A percentile compares a stretch with the other conserved stretches of the same genome.
These are phyloP conservation scores for Glaciozyma antarctica DNA, from an alignment of 768 basidiomycete species.

Conservation along the genomic window DNA sequence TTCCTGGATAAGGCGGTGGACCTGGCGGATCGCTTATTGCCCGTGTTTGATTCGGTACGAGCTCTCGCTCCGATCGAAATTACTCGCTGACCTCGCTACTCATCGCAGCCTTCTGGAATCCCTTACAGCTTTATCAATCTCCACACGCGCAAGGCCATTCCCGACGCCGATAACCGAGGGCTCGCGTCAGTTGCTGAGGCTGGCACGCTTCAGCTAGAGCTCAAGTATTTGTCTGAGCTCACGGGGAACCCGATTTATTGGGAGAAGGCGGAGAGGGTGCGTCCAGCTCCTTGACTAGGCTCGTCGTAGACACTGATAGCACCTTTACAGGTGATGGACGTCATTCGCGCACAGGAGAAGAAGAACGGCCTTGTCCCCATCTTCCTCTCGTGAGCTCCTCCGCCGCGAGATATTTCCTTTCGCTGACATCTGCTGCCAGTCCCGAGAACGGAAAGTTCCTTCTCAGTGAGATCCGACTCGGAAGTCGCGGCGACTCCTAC, in stretches of 20 bases:
- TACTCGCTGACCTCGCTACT: not conserved
- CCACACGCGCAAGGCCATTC: slow-evolving; percentile 50
- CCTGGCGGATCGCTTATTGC: slow-evolving; percentile 73
- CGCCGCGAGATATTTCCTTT: no score
- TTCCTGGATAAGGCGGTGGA: slow-evolving; percentile 70
- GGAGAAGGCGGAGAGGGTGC: slow-evolving; percentile 64
- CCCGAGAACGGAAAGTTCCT: slow-evolving; percentile 50
- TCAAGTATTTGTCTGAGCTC: slow-evolving; percentile 71
- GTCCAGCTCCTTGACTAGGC: not conserved
- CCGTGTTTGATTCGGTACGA: slow-evolving; percentile 60
- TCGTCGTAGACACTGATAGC: not conserved
- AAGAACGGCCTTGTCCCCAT: slow-evolving; percentile 73
- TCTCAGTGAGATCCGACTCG: slow-evolving; percentile 69
- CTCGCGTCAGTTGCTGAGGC: slow-evolving; percentile 74
- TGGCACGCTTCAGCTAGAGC: slow-evolving; percentile 77
- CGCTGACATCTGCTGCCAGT: slow-evolving; percentile 37
- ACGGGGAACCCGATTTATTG: slow-evolving; percentile 72
- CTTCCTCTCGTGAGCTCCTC: slow-evolving; percentile 57
- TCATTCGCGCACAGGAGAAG: slow-evolving; percentile 55
- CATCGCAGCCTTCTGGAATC: slow-evolving; percentile 51
- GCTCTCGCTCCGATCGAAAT: not conserved
- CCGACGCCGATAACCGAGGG: slow-evolving; percentile 52
- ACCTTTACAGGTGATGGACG: slow-evolving; percentile 52
- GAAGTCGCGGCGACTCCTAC: slow-evolving; percentile 84
- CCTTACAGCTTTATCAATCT: slow-evolving; percentile 76